phyloP scores from a whole-genome alignment of 1,284 basidiomycete genomes.

The Peniophora sp. region DNA sequence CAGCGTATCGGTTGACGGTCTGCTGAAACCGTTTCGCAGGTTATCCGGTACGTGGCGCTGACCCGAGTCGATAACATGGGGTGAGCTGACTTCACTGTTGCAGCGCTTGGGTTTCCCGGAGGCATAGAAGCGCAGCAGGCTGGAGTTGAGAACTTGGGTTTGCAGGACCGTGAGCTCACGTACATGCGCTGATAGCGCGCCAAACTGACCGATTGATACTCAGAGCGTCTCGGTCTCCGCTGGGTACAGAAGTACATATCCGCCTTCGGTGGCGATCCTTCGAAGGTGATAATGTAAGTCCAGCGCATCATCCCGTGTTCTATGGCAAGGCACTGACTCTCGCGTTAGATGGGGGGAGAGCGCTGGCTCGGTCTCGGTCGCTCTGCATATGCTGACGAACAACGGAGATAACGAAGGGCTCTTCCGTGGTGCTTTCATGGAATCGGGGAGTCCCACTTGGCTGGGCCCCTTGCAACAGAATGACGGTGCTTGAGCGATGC shows the following conservation, averaged over 20 bases:
- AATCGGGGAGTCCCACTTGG: conserved; percentile 5
- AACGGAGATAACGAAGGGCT: conserved; percentile 38
- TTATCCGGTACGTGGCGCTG: not conserved
- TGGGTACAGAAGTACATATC: conserved; percentile 34
- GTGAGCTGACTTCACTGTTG: not conserved
- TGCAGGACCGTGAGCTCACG: conserved; percentile 39
- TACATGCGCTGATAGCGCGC: not conserved
- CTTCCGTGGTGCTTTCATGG: conserved; percentile 27
- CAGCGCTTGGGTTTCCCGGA: conserved; percentile 40
- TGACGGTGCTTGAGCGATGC: too few relatives aligned
- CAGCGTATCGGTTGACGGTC: not conserved
- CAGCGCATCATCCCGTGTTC: not conserved
- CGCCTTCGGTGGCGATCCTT: conserved; percentile 31
- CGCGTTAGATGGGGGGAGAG: conserved; percentile 38
- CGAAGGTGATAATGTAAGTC: conserved; percentile 23
- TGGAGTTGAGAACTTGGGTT: conserved; percentile 45
- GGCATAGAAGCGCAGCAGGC: conserved; percentile 42
- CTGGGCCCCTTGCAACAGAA: too few relatives aligned
- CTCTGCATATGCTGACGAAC: conserved; percentile 46
- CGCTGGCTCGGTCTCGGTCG: conserved; percentile 44
- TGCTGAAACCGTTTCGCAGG: not conserved
- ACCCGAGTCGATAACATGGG: not conserved
- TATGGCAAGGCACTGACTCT: not conserved
- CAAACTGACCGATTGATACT: not conserved
- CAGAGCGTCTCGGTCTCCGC: conserved; percentile 16